A percentile compares a stretch with the other conserved stretches of the same genome.
These are phyloP conservation scores for Tulasnella sp. DNA, from an alignment of 768 basidiomycete species.

Conservation along the genomic window DNA sequence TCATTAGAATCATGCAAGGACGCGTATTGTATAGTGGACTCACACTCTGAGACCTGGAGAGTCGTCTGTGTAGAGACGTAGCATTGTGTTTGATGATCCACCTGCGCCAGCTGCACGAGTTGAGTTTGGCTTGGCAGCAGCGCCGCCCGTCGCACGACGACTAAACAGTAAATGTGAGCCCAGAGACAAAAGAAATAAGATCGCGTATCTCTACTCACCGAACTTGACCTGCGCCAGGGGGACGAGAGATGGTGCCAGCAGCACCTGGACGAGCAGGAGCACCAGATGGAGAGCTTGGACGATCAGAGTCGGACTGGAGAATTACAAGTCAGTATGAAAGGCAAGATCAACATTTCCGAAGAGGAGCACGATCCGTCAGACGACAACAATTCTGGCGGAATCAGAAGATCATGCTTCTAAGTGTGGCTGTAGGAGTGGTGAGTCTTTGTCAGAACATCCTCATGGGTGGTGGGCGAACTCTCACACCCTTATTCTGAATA, in stretches of 20 bases:
- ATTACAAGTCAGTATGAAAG: not conserved
- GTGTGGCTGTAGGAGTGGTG: constrained; percentile 57
- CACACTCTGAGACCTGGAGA: constrained; percentile 95
- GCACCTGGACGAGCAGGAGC: constrained; percentile 31
- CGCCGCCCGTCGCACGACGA: constrained; percentile 56
- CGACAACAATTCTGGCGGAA: constrained; percentile 89
- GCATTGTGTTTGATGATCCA: constrained; percentile 95
- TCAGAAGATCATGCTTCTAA: constrained; percentile 51
- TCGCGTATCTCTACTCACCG: constrained; percentile 38
- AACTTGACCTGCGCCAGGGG: constrained; percentile 53
- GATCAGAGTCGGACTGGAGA: constrained; percentile 67
- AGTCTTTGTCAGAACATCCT: constrained; percentile 22
- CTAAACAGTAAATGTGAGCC: constrained; percentile 27
- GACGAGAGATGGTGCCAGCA: constrained; percentile 43
- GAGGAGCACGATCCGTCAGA: constrained; percentile 72
- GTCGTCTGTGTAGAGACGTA: constrained; percentile 97
- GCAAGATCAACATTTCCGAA: constrained; percentile 41
- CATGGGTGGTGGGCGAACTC: constrained; percentile 13
- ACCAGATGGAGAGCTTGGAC: constrained; percentile 28
- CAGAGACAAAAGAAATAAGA: not conserved
- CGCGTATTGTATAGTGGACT: constrained; percentile 27
- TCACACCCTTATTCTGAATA: constrained; percentile 23
- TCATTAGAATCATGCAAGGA: constrained; percentile 7
- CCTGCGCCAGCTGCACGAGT: constrained; percentile 86
- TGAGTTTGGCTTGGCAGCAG: constrained; percentile 67